phyloP scores from a whole-genome alignment of 1,284 basidiomycete species.

The Sanghuangporus baumii region DNA sequence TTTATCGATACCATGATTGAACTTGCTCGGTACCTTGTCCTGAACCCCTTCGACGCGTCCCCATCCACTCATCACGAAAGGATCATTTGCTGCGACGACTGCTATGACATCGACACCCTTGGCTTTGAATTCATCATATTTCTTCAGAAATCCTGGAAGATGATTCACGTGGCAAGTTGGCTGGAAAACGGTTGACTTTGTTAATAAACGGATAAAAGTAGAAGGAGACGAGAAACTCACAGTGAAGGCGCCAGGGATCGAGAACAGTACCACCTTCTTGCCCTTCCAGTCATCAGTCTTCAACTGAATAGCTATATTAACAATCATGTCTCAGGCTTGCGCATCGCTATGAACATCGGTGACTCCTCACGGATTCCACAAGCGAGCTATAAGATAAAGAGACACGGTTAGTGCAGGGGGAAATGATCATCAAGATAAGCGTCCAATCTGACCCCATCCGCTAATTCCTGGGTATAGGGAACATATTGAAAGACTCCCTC shows the following conservation, averaged over 20 bases:
- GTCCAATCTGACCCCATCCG: slow-evolving; percentile 42
- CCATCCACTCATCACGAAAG: slow-evolving; percentile 80
- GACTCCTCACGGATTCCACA: slow-evolving; percentile 56
- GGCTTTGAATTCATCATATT: slow-evolving; percentile 61
- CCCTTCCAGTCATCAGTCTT: slow-evolving; percentile 69
- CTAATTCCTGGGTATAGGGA: slow-evolving; percentile 61
- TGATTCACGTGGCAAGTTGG: slow-evolving; percentile 71
- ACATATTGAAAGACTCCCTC: slow-evolving; percentile 58
- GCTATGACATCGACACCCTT: slow-evolving; percentile 72
- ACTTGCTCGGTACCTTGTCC: slow-evolving; percentile 50
- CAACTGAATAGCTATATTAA: slow-evolving; percentile 40
- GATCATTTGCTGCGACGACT: slow-evolving; percentile 67
- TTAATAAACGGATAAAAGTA: background rate
- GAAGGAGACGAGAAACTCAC: slow-evolving; percentile 33
- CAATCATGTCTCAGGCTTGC: background rate
- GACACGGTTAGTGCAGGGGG: slow-evolving; percentile 4
- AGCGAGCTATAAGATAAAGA: slow-evolving; percentile 34
- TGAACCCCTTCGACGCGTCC: slow-evolving; percentile 60
- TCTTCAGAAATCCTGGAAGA: slow-evolving; percentile 64
- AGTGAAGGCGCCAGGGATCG: slow-evolving; percentile 78
- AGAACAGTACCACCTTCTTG: slow-evolving; percentile 78
- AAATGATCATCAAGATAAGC: slow-evolving; percentile 4
- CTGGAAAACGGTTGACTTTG: slow-evolving; percentile 29
- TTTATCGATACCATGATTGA: background rate
- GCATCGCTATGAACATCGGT: background rate